Evolutionary conservation across 192 early-diverging fungal species (phyloP).

Genomic region (Paraglomus occultum): DNA sequence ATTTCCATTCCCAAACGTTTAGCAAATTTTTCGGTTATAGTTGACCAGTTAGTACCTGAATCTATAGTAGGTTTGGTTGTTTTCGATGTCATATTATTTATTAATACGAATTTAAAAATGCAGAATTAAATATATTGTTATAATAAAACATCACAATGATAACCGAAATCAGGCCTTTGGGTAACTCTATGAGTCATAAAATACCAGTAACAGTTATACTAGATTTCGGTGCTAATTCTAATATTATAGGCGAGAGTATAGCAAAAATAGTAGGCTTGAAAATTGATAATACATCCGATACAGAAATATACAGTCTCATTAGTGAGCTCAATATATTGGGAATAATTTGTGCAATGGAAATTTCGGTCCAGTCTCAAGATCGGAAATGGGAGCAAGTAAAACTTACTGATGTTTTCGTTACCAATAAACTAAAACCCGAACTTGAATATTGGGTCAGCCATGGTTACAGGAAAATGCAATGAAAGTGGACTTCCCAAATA

Average conservation of each 20-base stretch:
- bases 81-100: slow-evolving; percentile 23
- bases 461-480: slow-evolving; percentile 9
- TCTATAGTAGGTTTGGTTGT: not conserved
- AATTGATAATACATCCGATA: not conserved
- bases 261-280: slow-evolving; percentile 6
- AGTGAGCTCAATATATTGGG: not conserved
- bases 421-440: slow-evolving; percentile 10
- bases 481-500: slow-evolving; percentile 13
- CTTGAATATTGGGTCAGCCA: slow-evolving; percentile 17
- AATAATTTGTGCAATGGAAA: not conserved
- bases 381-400: slow-evolving; percentile 10
- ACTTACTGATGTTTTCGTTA: slow-evolving; percentile 17
- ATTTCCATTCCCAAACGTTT: not conserved
- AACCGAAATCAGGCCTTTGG: not conserved
- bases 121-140: slow-evolving; percentile 19
- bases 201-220: not conserved
- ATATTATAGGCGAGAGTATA: slow-evolving; percentile 15
- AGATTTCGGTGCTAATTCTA: slow-evolving; percentile 14
- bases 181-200: slow-evolving; percentile 11
- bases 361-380: slow-evolving; percentile 10
- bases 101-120: slow-evolving; percentile 18
- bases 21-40: slow-evolving; percentile 10
- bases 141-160: slow-evolving; percentile 19
- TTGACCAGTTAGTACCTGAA: not conserved
- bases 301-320: slow-evolving; percentile 1